Base-by-base conservation (phyloP, 116 monocot genomes). In the Posidonia oceanica region DNA sequence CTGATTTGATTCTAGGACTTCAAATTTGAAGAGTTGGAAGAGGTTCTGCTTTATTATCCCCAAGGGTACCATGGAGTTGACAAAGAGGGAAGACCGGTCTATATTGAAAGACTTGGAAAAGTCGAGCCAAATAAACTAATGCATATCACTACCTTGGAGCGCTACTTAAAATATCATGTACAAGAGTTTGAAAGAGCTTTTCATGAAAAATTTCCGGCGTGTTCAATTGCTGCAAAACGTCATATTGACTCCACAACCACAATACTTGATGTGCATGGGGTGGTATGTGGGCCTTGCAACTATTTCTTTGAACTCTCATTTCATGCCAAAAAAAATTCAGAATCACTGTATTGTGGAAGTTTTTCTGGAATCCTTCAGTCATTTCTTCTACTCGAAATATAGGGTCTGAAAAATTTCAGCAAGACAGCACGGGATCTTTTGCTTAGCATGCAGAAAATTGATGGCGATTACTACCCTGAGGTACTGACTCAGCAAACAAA, bases 1-100 rank as follows among this genome's bases (percentile, higher is more conserved):
- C 17, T 56, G 16, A 66, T 44, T 74, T 7, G 5, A 58, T 56
- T 21, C 53, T 39, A 87, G 87, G 88, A 88, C 72, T 88, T 88
- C 59, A 66, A 79, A 14, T 88, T 84, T 74, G 72, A 77, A 52
- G 88, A 88, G 65, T 72, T 84, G 39, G 71, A 75, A 53, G 79
- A 79, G 59, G 88, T 88, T 40, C 80, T 79, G 17, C 64, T 38
- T 38, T 75, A 82, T 55, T 88, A 88, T 70, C 88, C 88, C 23
- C 88, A 88, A 66, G 81, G 88, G n/a, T 88, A 88, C 65, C 88
- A 88, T 77, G 88, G 88, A 52, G 77, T 88, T 41, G 88, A 88
- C 66, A 79, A 70, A 70, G 84, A 82, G 38, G 88, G 88, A 40
- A 79, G 84, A 52, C 88, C 88, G 15, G 74, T 88, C 15, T 88